Evolutionary conservation across 169 alveolate species (phyloP).

Genomic region (Cryptosporidium andersoni): DNA sequence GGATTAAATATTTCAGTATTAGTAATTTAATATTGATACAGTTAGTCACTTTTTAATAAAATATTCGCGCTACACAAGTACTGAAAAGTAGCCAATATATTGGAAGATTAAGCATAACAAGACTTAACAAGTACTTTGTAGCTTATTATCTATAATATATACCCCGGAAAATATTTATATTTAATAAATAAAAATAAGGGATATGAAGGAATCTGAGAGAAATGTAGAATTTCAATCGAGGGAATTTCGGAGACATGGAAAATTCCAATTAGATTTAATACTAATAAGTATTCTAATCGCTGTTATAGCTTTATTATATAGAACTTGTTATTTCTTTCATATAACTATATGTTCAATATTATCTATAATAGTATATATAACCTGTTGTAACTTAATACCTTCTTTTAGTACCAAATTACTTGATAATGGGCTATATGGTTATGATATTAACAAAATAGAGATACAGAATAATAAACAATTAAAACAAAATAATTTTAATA

Average conservation of each 20-base stretch:
- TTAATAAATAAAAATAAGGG: too few relatives aligned
- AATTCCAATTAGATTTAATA: conserved; percentile 10
- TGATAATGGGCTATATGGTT: conserved; percentile 71
- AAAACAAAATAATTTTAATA: not conserved
- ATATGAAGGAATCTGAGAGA: too few relatives aligned
- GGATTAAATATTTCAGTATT: too few relatives aligned
- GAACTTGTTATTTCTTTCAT: conserved; percentile 31
- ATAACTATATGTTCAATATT: conserved; percentile 32
- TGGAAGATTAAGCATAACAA: too few relatives aligned
- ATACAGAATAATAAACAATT: not conserved
- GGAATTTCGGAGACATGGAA: conserved; percentile 21
- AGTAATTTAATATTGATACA: too few relatives aligned
- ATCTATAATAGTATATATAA: conserved; percentile 11
- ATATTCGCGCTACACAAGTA: too few relatives aligned
- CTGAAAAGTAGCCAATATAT: too few relatives aligned
- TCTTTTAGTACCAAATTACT: conserved; percentile 32
- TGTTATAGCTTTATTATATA: conserved; percentile 22
- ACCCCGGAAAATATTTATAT: too few relatives aligned
- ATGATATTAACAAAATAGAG: conserved; percentile 69
- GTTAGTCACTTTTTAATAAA: too few relatives aligned
- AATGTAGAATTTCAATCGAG: not conserved
- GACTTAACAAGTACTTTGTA: too few relatives aligned
- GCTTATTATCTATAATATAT: too few relatives aligned
- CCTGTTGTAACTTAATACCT: conserved; percentile 37
- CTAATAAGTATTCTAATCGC: conserved; percentile 12